Evolutionary conservation across 805 yeast genomes (phyloP).

Genomic region (Candida ortonii): DNA sequence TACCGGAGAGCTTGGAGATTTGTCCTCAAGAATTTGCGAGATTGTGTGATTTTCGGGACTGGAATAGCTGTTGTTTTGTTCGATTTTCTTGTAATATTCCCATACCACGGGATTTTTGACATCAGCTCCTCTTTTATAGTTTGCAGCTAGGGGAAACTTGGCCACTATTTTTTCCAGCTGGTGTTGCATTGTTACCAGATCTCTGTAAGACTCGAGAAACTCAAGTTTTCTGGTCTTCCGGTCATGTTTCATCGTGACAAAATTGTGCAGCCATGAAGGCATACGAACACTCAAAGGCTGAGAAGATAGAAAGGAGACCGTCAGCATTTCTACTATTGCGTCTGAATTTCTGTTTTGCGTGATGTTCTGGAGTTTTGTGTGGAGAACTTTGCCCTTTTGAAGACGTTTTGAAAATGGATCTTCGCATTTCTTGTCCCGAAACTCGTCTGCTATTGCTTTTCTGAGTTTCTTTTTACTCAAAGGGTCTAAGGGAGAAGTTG

Average conservation of each 20-base stretch:
- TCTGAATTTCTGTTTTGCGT: conserved; percentile 8
- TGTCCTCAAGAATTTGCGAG: conserved; percentile 5
- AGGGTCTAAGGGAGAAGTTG: conserved; percentile 9
- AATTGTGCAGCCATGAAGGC: conserved; percentile 19
- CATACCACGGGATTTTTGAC: too few species aligned
- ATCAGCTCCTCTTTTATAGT: too few species aligned
- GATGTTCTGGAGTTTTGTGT: conserved; percentile 5
- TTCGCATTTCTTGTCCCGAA: too few species aligned
- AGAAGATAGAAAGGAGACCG: conserved; percentile 6
- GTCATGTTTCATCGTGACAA: conserved; percentile 4
- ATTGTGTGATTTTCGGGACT: conserved; percentile 9
- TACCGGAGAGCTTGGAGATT: too few species aligned
- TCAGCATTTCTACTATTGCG: conserved; percentile 9
- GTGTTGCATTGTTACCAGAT: conserved; percentile 7
- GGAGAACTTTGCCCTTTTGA: conserved; percentile 3
- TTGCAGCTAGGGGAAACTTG: too few species aligned
- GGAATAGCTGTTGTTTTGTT: conserved; percentile 5
- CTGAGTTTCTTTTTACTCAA: conserved; percentile 7
- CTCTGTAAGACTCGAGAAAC: conserved; percentile 8
- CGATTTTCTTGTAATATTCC: conserved; percentile 9
- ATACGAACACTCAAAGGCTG: conserved; percentile 8
- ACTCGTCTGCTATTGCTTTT: too few species aligned
- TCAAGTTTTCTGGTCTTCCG: conserved; percentile 9
- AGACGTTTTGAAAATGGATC: conserved; percentile 1
- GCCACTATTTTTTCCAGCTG: conserved; percentile 4